These are phyloP conservation scores for Gossypium trilobum DNA, from an alignment of 441 rosid genomes.

Conservation along the genomic window DNA sequence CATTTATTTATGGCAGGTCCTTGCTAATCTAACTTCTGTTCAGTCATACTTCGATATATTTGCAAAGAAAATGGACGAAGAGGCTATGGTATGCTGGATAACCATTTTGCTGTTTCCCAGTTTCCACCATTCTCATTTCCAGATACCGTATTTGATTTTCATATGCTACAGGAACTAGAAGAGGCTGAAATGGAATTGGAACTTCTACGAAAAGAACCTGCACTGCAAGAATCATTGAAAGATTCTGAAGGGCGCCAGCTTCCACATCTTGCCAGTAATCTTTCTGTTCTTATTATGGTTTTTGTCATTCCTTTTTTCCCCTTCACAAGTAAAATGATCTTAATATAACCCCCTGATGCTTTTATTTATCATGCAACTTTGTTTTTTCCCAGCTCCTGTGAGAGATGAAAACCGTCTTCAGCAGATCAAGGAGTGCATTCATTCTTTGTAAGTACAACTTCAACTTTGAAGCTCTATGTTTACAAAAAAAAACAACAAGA, in stretches of 20 bases:
- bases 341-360: not conserved
- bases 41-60: conserved; percentile 58
- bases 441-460: conserved; percentile 42
- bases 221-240: conserved; percentile 24
- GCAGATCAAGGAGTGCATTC: conserved; percentile 57
- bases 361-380: conserved; percentile 5
- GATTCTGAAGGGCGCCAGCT: conserved; percentile 26
- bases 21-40: conserved; percentile 56
- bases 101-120: conserved; percentile 13
- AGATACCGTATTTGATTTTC: conserved; percentile 6
- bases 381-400: conserved; percentile 36
- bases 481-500: not conserved
- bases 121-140: conserved; percentile 12
- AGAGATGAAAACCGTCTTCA: conserved; percentile 50
- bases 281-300: not conserved
- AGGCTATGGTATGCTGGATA: conserved; percentile 41
- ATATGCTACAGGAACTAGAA: conserved; percentile 47
- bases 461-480: conserved; percentile 9
- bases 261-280: conserved; percentile 29
- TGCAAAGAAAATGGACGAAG: conserved; percentile 39
- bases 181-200: conserved; percentile 72
- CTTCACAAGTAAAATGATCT: not conserved
- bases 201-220: conserved; percentile 42
- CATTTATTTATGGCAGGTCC: conserved; percentile 37
- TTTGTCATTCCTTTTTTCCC: not conserved